phyloP scores from a whole-genome alignment of 306 rosid genomes.

The Lupinus albus region DNA sequence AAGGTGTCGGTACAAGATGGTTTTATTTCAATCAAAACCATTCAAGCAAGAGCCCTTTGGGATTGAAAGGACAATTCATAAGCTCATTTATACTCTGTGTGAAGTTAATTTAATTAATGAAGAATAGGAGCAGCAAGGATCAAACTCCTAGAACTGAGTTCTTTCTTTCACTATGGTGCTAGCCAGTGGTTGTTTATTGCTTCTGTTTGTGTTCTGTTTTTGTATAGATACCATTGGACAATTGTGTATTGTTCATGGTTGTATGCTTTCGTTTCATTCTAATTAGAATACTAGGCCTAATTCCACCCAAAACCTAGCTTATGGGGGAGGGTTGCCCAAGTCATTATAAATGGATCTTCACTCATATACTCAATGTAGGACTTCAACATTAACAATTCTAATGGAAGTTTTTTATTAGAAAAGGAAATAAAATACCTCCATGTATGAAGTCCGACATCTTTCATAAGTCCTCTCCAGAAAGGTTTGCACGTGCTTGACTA shows the following conservation, averaged over 20 bases:
- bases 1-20: neutral
- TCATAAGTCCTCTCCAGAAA: slow-evolving; percentile 93
- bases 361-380: no score
- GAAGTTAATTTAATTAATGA: slow-evolving; percentile 32
- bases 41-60: neutral
- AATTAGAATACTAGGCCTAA: no score
- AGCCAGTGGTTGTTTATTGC: slow-evolving; percentile 23
- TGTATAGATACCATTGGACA: slow-evolving; percentile 15
- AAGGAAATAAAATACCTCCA: slow-evolving; percentile 66
- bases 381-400: no score
- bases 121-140: slow-evolving; percentile 10
- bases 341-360: no score
- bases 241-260: neutral
- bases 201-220: neutral
- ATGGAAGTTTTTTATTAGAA: neutral
- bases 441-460: slow-evolving; percentile 95
- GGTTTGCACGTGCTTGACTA: slow-evolving; percentile 94
- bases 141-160: neutral
- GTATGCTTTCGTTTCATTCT: slow-evolving; percentile 16
- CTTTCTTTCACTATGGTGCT: slow-evolving; percentile 12
- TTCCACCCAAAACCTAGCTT: no score
- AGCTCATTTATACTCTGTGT: slow-evolving; percentile 10
- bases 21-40: slow-evolving; percentile 3
- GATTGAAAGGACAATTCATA: slow-evolving; percentile 6
- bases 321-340: no score